Evolutionary conservation across 2,329 filamentous ascomycete species (phyloP), one percentile per base, ranked within the genome.

Genomic region (Leptodontidium sp.): DNA sequence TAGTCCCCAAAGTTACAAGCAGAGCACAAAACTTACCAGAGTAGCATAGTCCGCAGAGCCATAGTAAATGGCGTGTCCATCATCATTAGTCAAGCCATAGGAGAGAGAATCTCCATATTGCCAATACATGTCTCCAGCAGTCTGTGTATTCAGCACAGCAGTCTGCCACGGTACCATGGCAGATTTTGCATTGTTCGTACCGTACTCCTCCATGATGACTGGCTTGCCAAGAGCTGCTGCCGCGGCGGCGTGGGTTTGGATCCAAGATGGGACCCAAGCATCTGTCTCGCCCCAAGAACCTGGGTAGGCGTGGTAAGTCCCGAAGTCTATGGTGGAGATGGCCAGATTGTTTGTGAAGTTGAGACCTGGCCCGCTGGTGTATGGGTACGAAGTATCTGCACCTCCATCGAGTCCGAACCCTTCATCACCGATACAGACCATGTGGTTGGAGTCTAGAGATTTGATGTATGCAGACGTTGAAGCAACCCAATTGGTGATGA

Each of bases 351-450:
- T 77, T 14, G 79, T 81, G 70, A 83, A 87, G 75, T 86, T 82
- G 5, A 81, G 74, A n/a, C 87, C 84, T 58, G 72, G 73, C 29
- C 29, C 29, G 29, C 29, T 40, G 40, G 76, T 79, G 1, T 84
- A 86, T 1, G 83, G 82, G 68, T 85, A 86, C 29, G 75, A 78
- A 5, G 78, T 80, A 26, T 80, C 80, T 1, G 58, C 50, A 12
- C 78, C 80, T 8, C 78, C 79, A n/a, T 72, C 71, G 2, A 78
- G 71, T 4, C 80, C 76, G 14, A 87, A 87, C 7, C 90, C 89
- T 77, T 91, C 89, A 71, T 91, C 88, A 6, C 90, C 89, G 24
- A 89, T 82, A 0, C 85, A 85, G 26, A 91, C 87, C 83, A 91
- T 85, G 76, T 91, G 89, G 63, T 84, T 80, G 1, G 83, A 72